Conservation (phyloP, 2,329 filamentous ascomycete species). For the Coniella vitis region DNA sequence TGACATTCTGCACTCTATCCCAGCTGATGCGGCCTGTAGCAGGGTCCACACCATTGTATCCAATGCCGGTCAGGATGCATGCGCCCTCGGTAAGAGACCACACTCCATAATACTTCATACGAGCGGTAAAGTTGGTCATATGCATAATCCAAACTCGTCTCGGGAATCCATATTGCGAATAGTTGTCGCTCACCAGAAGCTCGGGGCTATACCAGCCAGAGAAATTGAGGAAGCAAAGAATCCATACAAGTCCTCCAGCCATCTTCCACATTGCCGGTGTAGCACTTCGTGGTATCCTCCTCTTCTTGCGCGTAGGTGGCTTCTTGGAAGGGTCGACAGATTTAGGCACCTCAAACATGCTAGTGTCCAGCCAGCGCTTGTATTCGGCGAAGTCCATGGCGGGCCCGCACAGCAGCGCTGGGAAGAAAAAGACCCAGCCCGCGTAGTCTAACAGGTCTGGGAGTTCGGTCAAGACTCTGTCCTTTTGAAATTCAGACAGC, state of each 20-base stretch:
- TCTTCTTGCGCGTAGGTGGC: slow-evolving; percentile 79
- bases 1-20: slow-evolving; percentile 85
- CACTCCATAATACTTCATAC: slow-evolving; percentile 94
- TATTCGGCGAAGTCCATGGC: slow-evolving; percentile 96
- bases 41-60: slow-evolving; percentile 88
- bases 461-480: slow-evolving; percentile 67
- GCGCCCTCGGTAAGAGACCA: slow-evolving; percentile 91
- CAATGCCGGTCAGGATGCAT: slow-evolving; percentile 87
- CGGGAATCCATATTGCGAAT: slow-evolving; percentile 59
- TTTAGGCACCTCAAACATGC: slow-evolving; percentile 83
- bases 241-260: slow-evolving; percentile 67
- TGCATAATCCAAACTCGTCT: slow-evolving; percentile 73
- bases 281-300: slow-evolving; percentile 85
- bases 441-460: slow-evolving; percentile 74
- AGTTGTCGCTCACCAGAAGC: slow-evolving; percentile 59
- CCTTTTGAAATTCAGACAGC: slow-evolving; percentile 81
- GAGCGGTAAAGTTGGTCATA: slow-evolving; percentile 72
- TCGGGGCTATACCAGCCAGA: slow-evolving; percentile 58
- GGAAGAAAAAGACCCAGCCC: slow-evolving; percentile 94
- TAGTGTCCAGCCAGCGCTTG: slow-evolving; percentile 82
- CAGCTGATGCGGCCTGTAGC: slow-evolving; percentile 80
- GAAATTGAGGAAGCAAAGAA: slow-evolving; percentile 69
- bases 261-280: slow-evolving; percentile 78
- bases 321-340: slow-evolving; percentile 79
- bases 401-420: slow-evolving; percentile 79